Base-by-base conservation (phyloP, 345 rosid species). In the Eucalyptus marginata region DNA sequence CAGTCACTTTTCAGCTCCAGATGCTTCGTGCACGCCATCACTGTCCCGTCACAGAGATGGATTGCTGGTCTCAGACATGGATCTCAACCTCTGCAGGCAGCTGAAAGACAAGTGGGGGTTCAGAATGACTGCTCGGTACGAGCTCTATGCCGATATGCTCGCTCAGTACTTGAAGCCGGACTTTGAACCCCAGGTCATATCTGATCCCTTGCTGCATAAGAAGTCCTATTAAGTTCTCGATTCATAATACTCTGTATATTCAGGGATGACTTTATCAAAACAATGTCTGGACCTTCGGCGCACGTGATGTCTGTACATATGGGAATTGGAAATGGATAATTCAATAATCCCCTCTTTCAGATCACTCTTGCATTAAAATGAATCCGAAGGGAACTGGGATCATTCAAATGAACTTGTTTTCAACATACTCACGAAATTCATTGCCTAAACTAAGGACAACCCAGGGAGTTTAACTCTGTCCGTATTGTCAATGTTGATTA, bases 51-150 rank as follows among this genome's bases (percentile, higher is more conserved):
- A 88, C 93, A 96, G 90, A 90, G 99, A 98, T 79, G 99, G 99
- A 12, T 87, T 98, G 89, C 25, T 97, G 94, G 93, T 97, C 89
- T 91, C 98, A 1, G 98, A 98, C 87, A 95, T 98, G 97, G 98
- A 98, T 91, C 95, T 97, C 66, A 97, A 96, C 94, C 97, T 98
- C 89, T 96, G 99, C 68, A 89, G 99, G 92, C 99, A 98, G 89
- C 91, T 93, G 91, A 98, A 97, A 90, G 99, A 98, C 92, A 97
- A 95, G 91, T 98, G 99, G 99, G 97, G 99, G 24, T 96, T 98
- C 90, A 91, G 95, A 85, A 95, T 95, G 99, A 96, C 97, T 90
- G 95, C 99, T 20, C 93, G 98, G 49, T 98, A 98, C 2, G 97
- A 96, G 71, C 62, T 94, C 44, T 96, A 97, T 88, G 95, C 95